These are phyloP conservation scores for Gaultheria prostrata DNA, from an alignment of 148 eudicot genomes.

Conservation along the genomic window DNA sequence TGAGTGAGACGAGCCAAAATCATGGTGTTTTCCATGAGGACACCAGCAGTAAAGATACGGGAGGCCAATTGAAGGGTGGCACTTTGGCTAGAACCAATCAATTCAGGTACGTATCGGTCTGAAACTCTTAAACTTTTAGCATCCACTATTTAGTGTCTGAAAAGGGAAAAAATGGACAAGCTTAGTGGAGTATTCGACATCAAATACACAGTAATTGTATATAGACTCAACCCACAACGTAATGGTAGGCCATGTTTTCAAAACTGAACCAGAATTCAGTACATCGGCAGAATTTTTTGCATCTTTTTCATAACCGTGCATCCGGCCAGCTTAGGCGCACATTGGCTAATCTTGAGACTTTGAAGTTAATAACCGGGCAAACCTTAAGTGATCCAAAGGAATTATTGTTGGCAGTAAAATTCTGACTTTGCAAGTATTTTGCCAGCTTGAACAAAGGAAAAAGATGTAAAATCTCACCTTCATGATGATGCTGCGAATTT, in stretches of 20 bases:
- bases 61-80: neutral
- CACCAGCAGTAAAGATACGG: neutral
- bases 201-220: neutral
- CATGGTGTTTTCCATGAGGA: conserved; percentile 27
- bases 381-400: neutral
- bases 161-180: neutral
- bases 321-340: neutral
- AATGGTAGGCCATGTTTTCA: neutral
- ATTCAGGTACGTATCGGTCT: conserved; percentile 44
- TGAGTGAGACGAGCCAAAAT: conserved; percentile 15
- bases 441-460: neutral
- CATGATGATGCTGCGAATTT: neutral
- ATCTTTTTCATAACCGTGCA: neutral
- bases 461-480: neutral
- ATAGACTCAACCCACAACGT: neutral
- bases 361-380: neutral
- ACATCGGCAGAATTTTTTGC: neutral
- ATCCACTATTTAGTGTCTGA: neutral
- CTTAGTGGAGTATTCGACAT: neutral
- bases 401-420: neutral
- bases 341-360: neutral
- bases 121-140: neutral
- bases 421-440: too few relatives aligned
- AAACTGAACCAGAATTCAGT: neutral
- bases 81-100: conserved; percentile 46